Conservation (phyloP, 108 stramenopile genomes). For the Thalassiosira profunda region DNA sequence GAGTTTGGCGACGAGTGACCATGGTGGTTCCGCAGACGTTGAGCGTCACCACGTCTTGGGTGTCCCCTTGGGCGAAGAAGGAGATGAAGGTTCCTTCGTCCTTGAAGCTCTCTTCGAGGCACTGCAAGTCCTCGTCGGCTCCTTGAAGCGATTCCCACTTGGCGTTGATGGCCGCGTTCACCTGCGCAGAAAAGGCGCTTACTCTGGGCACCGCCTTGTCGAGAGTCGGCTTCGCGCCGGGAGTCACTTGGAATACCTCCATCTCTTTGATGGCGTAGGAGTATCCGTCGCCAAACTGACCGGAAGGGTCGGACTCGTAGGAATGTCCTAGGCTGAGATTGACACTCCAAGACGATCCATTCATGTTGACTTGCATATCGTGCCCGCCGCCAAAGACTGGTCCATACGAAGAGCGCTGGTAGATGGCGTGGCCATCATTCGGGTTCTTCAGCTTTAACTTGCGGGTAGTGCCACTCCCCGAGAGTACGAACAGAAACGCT, state of each 20-base stretch:
- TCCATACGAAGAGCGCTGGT: background rate
- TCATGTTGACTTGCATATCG: constrained; percentile 3
- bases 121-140: background rate
- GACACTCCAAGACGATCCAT: background rate
- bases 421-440: background rate
- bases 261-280: background rate
- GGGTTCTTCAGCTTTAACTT: constrained; percentile 7
- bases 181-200: background rate
- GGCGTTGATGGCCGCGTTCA: background rate
- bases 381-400: constrained; percentile 18
- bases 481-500: constrained; percentile 18
- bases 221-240: background rate
- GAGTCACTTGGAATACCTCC: background rate
- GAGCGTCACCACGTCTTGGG: constrained; percentile 1
- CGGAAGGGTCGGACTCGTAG: background rate
- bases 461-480: background rate
- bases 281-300: no score
- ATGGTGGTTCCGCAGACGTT: background rate
- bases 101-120: constrained; percentile 13
- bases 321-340: background rate
- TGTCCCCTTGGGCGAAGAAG: background rate
- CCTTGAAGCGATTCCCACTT: background rate
- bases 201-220: background rate
- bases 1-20: background rate
- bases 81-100: constrained; percentile 9